These are phyloP conservation scores for Aspergillus unguis DNA, from an alignment of 2,329 filamentous ascomycete genomes.

Conservation along the genomic window DNA sequence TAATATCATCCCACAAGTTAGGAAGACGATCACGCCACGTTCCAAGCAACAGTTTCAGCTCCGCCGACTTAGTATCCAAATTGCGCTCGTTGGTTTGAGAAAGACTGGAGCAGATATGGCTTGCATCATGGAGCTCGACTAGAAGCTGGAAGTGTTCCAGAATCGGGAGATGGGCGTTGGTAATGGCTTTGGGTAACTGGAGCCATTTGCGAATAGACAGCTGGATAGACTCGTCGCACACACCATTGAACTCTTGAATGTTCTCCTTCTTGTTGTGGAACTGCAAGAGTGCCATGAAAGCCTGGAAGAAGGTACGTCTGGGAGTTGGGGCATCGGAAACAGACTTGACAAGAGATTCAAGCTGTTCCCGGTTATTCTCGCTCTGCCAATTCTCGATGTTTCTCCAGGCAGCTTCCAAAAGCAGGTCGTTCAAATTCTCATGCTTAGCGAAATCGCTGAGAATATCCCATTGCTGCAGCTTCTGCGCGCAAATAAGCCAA, in stretches of 20 bases:
- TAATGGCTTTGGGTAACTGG: conserved; percentile 89
- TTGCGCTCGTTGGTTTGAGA: conserved; percentile 79
- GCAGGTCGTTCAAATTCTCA: conserved; percentile 95
- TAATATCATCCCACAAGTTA: conserved; percentile 99
- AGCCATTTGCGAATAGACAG: conserved; percentile 98
- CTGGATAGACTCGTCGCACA: conserved; percentile 96
- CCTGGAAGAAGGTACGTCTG: conserved; percentile 91
- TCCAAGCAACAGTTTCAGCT: conserved; percentile 87
- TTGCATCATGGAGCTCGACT: conserved; percentile 95
- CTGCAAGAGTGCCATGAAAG: conserved; percentile 95
- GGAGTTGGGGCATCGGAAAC: conserved; percentile 97
- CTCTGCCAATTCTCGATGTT: conserved; percentile 94
- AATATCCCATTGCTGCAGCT: conserved; percentile 98
- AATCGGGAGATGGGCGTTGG: conserved; percentile 90
- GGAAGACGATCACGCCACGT: conserved; percentile 94
- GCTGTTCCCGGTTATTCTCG: conserved; percentile 77
- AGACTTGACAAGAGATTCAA: conserved; percentile 92
- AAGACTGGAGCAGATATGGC: conserved; percentile 90
- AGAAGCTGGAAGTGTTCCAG: conserved; percentile 97
- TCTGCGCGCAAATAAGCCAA: conserved; percentile 96
- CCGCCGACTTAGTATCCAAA: conserved; percentile 88
- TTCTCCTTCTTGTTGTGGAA: conserved; percentile 85
- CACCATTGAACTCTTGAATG: conserved; percentile 74
- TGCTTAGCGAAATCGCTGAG: conserved; percentile 97
- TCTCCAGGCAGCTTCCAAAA: conserved; percentile 93